Evolutionary conservation across 2,329 filamentous ascomycete species (phyloP).

Genomic region (Fusarium avenaceum): DNA sequence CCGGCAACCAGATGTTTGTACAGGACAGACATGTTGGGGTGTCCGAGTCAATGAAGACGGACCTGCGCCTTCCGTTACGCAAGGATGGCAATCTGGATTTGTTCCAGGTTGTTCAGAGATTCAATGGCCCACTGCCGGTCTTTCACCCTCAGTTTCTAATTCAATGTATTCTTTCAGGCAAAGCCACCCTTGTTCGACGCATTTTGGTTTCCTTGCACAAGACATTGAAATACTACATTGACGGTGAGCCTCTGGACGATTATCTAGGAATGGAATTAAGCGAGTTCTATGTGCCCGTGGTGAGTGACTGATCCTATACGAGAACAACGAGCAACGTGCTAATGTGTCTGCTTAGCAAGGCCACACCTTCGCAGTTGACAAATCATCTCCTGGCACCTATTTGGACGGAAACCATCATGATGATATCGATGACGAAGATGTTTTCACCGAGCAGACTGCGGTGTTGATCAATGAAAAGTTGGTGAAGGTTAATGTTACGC

Average conservation of each 20-base stretch:
- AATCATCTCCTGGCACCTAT: constrained; percentile 55
- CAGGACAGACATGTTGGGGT: constrained; percentile 81
- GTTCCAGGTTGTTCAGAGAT: constrained; percentile 83
- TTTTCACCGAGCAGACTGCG: constrained; percentile 79
- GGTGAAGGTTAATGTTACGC: constrained; percentile 79
- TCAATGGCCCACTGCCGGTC: constrained; percentile 89
- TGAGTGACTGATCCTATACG: constrained; percentile 29
- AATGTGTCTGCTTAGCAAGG: constrained; percentile 33
- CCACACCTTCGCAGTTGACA: constrained; percentile 42
- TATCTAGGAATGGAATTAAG: constrained; percentile 76
- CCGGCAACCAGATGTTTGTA: constrained; percentile 91
- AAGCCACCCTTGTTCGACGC: constrained; percentile 76
- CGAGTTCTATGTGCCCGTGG: constrained; percentile 65
- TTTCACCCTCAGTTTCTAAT: constrained; percentile 94
- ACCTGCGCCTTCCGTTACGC: constrained; percentile 62
- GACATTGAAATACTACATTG: constrained; percentile 84
- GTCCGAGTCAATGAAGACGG: constrained; percentile 70
- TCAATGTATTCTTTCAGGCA: constrained; percentile 87
- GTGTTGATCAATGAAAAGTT: constrained; percentile 80
- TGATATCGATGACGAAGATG: constrained; percentile 69
- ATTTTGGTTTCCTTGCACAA: constrained; percentile 80
- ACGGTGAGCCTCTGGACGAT: constrained; percentile 84
- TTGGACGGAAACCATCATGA: constrained; percentile 53
- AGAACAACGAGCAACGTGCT: constrained; percentile 4
- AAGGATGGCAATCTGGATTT: constrained; percentile 73